These are phyloP conservation scores for Coffea canephora DNA, from an alignment of 257 asterid species.

Conservation along the genomic window DNA sequence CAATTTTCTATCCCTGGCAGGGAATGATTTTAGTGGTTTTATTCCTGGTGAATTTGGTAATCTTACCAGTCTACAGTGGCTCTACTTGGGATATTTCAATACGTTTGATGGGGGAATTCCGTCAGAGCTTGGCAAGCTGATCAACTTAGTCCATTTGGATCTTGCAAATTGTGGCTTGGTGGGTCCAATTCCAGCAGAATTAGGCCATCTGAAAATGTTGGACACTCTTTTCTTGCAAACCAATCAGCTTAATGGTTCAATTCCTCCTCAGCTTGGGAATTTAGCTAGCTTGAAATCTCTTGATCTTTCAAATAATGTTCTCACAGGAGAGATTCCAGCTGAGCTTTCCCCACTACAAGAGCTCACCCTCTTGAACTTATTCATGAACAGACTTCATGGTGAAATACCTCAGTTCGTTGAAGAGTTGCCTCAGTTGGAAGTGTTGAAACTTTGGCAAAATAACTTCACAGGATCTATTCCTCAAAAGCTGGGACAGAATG, in stretches of 20 bases:
- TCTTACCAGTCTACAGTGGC: conserved; percentile 34
- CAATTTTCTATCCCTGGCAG: conserved; percentile 35
- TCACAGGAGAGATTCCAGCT: conserved; percentile 41
- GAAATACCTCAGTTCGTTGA: conserved; percentile 34
- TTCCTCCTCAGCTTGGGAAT: conserved; percentile 41
- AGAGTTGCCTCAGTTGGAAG: conserved; percentile 34
- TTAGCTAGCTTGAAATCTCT: conserved; percentile 28
- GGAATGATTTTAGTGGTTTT: conserved; percentile 39
- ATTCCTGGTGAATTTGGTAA: conserved; percentile 40
- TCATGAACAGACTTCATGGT: conserved; percentile 43
- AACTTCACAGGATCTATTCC: conserved; percentile 45
- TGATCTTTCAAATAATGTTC: conserved; percentile 38
- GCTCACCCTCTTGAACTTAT: conserved; percentile 33
- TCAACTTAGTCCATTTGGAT: conserved; percentile 32
- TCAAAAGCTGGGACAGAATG: conserved; percentile 33
- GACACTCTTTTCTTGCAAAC: conserved; percentile 41
- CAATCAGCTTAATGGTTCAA: conserved; percentile 34
- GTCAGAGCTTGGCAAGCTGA: conserved; percentile 27
- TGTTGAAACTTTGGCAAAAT: conserved; percentile 41
- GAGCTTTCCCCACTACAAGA: conserved; percentile 28
- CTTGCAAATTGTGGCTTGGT: conserved; percentile 35
- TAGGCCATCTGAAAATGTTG: conserved; percentile 29
- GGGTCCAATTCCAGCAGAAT: conserved; percentile 34
- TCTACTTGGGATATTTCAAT: conserved; percentile 39
- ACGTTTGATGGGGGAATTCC: conserved; percentile 39